phyloP scores from a whole-genome alignment of 1,284 basidiomycete species.

The Papiliotrema nemorosa region DNA sequence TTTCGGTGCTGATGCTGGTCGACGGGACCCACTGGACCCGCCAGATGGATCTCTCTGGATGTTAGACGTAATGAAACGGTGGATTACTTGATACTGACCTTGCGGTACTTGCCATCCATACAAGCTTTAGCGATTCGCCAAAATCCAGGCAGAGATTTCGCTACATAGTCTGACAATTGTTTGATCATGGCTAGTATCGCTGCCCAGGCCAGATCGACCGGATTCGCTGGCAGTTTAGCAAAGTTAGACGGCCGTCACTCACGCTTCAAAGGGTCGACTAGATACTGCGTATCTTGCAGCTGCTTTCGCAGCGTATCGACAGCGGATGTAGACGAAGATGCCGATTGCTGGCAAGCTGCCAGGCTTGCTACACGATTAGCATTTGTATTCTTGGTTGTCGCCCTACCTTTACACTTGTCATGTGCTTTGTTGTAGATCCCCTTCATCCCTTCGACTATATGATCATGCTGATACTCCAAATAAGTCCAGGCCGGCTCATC shows the following conservation, averaged over 20 bases:
- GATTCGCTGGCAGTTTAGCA: slow-evolving; percentile 18
- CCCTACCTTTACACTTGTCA: slow-evolving; percentile 59
- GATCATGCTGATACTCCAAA: slow-evolving; percentile 86
- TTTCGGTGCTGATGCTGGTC: slow-evolving; percentile 77
- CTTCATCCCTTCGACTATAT: slow-evolving; percentile 76
- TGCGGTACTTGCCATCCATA: slow-evolving; percentile 85
- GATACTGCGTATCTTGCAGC: slow-evolving; percentile 23
- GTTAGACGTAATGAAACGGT: too few species aligned
- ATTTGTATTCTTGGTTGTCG: slow-evolving; percentile 2
- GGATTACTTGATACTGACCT: too few species aligned
- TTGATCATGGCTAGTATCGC: slow-evolving; percentile 63
- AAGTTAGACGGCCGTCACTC: slow-evolving; percentile 1
- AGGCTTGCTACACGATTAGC: slow-evolving; percentile 12
- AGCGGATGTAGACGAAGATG: slow-evolving; percentile 27
- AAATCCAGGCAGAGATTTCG: slow-evolving; percentile 74
- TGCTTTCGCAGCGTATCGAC: slow-evolving; percentile 32
- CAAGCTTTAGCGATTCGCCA: slow-evolving; percentile 90
- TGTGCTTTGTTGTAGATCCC: slow-evolving; percentile 60
- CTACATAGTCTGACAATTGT: slow-evolving; percentile 53
- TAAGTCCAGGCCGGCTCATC: slow-evolving; percentile 86
- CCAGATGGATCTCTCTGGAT: slow-evolving; percentile 35
- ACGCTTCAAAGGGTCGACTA: slow-evolving; percentile 57
- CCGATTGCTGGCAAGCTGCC: slow-evolving; percentile 12
- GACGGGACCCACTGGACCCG: slow-evolving; percentile 45
- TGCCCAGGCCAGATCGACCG: slow-evolving; percentile 68